phyloP scores from a whole-genome alignment of 1,139 yeast species.

The Yamadazyma sp. region DNA sequence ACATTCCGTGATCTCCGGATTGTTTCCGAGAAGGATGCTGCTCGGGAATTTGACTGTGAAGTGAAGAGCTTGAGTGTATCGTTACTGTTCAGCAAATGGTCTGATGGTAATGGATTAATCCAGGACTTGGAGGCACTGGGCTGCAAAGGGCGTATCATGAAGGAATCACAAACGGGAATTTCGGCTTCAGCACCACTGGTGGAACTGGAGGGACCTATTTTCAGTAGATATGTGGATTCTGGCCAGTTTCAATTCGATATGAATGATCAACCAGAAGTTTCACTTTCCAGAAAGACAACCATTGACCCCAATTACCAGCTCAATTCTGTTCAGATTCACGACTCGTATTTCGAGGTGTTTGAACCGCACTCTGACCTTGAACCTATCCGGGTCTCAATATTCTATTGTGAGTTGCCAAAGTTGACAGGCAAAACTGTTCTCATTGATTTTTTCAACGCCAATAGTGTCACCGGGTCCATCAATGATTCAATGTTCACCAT shows the following conservation, averaged over 20 bases:
- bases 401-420: conserved; percentile 63
- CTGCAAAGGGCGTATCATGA: conserved; percentile 50
- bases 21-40: conserved; percentile 19
- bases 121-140: conserved; percentile 64
- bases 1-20: conserved; percentile 54
- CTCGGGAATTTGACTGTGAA: conserved; percentile 32
- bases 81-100: conserved; percentile 67
- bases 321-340: conserved; percentile 52
- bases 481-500: conserved; percentile 74
- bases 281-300: conserved; percentile 14
- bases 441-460: conserved; percentile 67
- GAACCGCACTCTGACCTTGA: conserved; percentile 17
- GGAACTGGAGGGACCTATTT: conserved; percentile 5
- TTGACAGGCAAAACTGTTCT: conserved; percentile 58
- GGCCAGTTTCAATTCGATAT: conserved; percentile 35
- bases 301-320: conserved; percentile 47
- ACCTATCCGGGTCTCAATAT: conserved; percentile 55
- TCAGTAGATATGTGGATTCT: conserved; percentile 24
- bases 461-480: conserved; percentile 68
- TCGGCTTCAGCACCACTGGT: neutral
- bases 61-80: conserved; percentile 58
- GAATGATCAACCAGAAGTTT: conserved; percentile 24
- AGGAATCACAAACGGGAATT: conserved; percentile 3
- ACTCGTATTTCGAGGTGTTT: conserved; percentile 50
- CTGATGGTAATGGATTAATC: conserved; percentile 64